Percentiles rank a stretch among this genome's conserved stretches.
Conservation (phyloP, 805 yeast genomes). For the Ogataea polymorpha region DNA sequence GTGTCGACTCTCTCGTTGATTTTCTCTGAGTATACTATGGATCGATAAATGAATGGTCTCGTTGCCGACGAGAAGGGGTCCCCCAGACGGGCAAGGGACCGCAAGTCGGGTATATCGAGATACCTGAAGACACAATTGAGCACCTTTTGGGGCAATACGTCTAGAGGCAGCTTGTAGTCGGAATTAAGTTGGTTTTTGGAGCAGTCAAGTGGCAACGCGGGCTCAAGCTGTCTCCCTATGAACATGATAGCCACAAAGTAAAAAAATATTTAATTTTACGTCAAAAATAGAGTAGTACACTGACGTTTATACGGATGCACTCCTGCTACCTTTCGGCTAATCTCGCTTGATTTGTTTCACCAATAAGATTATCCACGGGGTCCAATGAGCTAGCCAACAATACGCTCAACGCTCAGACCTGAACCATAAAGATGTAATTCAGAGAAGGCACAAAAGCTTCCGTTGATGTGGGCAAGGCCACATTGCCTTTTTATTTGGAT, state of each 20-base stretch:
- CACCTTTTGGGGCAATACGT: background rate
- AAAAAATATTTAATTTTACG: too few species aligned
- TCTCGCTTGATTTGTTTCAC: background rate
- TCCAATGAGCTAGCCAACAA: too few species aligned
- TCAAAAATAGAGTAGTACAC: too few species aligned
- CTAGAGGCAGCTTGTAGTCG: constrained; percentile 1
- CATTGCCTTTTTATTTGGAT: too few species aligned
- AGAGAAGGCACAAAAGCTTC: too few species aligned
- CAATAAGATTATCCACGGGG: too few species aligned
- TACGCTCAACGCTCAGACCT: too few species aligned
- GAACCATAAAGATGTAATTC: too few species aligned
- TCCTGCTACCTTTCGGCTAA: too few species aligned
- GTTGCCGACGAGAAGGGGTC: constrained; percentile 2
- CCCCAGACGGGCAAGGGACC: constrained; percentile 3
- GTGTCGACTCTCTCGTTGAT: constrained; percentile 1
- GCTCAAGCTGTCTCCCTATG: background rate
- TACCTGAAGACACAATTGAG: background rate
- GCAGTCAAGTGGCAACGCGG: background rate
- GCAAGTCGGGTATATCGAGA: constrained; percentile 1
- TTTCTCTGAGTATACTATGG: constrained; percentile 12
- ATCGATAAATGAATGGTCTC: constrained; percentile 9
- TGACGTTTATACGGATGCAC: too few species aligned
- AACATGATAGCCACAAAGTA: background rate
- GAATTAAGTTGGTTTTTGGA: background rate
- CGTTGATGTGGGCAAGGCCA: too few species aligned